Conservation (phyloP, 2,329 filamentous ascomycete genomes). For the Aspergillus carbonarius region DNA sequence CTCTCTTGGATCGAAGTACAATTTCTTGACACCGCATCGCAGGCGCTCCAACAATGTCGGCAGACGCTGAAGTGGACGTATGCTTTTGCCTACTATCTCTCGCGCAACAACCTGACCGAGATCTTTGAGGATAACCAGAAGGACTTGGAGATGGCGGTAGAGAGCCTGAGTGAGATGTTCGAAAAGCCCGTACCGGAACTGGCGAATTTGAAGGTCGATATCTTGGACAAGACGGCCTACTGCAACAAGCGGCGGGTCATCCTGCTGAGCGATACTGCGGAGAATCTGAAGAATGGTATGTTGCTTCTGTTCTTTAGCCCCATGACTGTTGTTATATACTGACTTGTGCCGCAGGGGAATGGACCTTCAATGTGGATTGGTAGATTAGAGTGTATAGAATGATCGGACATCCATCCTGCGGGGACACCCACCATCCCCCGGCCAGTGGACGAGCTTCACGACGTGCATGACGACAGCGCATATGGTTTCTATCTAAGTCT, state of each 20-base stretch:
- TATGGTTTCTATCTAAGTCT: constrained; percentile 13
- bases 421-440: not conserved
- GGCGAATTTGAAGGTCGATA: constrained; percentile 85
- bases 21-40: constrained; percentile 88
- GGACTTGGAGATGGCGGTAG: constrained; percentile 94
- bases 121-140: constrained; percentile 99
- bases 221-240: constrained; percentile 97
- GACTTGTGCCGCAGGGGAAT: constrained; percentile 36
- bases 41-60: constrained; percentile 92
- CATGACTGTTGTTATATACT: not conserved
- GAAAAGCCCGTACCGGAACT: constrained; percentile 92
- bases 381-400: constrained; percentile 26
- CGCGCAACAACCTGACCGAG: constrained; percentile 88
- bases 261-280: constrained; percentile 84
- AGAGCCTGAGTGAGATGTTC: constrained; percentile 98
- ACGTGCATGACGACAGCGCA: constrained; percentile 25
- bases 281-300: constrained; percentile 84
- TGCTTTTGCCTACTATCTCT: constrained; percentile 96
- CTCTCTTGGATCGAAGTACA: constrained; percentile 99
- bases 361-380: constrained; percentile 48
- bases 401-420: constrained; percentile 10
- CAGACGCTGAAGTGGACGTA: constrained; percentile 99
- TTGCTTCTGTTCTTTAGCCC: constrained; percentile 17
- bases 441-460: constrained; percentile 19
- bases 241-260: constrained; percentile 92